A percentile compares a stretch with the other conserved stretches of the same genome.
Evolutionary conservation across 2,329 filamentous ascomycete species (phyloP).

Genomic region (Fusarium hainanense): DNA sequence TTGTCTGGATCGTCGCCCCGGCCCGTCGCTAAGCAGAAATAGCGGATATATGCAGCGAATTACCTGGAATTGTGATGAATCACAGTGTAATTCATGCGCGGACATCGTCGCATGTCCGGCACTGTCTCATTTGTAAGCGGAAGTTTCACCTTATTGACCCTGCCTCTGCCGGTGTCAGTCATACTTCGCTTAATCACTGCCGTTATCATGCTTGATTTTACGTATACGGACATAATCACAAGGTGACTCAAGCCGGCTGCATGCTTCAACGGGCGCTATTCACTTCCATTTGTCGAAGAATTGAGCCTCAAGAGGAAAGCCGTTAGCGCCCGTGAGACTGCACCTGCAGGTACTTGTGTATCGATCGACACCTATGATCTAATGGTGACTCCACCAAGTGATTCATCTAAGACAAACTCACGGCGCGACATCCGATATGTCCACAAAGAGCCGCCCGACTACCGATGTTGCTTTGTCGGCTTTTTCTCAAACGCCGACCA

Average conservation of each 20-base stretch:
- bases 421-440: conserved; percentile 2
- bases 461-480: not conserved
- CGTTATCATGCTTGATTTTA: not conserved
- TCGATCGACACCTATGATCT: conserved; percentile 11
- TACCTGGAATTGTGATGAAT: not conserved
- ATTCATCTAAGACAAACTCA: conserved; percentile 7
- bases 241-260: not conserved
- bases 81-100: conserved; percentile 3
- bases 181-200: not conserved
- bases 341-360: conserved; percentile 3
- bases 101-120: conserved; percentile 3
- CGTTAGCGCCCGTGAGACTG: not conserved
- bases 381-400: conserved; percentile 5
- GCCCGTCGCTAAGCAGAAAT: conserved; percentile 13
- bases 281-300: not conserved
- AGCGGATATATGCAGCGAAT: not conserved
- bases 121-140: not conserved
- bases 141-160: not conserved
- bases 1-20: conserved; percentile 23
- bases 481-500: not conserved
- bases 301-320: not conserved
- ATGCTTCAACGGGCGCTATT: not conserved
- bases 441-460: conserved; percentile 25
- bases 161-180: not conserved
- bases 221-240: too few species aligned